These are phyloP conservation scores for Remersonia thermophila DNA, from an alignment of 2,329 filamentous ascomycete genomes.

Conservation along the genomic window DNA sequence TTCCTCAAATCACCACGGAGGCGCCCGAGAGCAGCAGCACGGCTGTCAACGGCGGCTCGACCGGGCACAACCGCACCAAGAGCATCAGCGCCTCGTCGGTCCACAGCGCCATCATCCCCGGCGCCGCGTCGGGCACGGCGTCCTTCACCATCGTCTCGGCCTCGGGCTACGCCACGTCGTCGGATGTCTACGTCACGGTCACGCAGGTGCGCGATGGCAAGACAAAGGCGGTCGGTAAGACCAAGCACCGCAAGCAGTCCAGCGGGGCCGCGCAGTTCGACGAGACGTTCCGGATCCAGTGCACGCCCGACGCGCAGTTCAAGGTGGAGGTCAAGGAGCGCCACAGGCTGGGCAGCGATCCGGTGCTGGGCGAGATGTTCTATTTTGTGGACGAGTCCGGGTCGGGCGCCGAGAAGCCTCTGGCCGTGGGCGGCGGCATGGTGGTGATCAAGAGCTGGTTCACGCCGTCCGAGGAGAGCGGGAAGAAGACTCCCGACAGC, in stretches of 20 bases:
- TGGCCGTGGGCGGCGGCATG: conserved; percentile 60
- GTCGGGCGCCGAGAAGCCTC: conserved; percentile 54
- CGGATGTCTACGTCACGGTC: conserved; percentile 68
- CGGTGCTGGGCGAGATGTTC: conserved; percentile 70
- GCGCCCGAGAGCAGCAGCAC: conserved; percentile 18
- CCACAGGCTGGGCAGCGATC: conserved; percentile 70
- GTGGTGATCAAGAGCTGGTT: conserved; percentile 69
- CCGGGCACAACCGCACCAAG: conserved; percentile 37
- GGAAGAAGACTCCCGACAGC: conserved; percentile 17
- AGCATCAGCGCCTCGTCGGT: conserved; percentile 55
- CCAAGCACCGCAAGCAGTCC: conserved; percentile 71
- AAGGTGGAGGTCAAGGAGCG: conserved; percentile 77
- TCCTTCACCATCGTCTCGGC: conserved; percentile 71
- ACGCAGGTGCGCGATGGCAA: conserved; percentile 51
- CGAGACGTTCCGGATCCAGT: conserved; percentile 66
- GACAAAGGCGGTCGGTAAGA: conserved; percentile 77
- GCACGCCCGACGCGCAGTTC: conserved; percentile 75
- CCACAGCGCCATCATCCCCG: conserved; percentile 48
- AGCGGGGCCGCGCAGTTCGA: conserved; percentile 56
- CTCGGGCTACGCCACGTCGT: conserved; percentile 59
- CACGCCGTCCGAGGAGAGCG: conserved; percentile 25
- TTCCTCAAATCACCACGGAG: conserved; percentile 30
- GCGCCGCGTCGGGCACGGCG: conserved; percentile 54
- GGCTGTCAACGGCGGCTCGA: conserved; percentile 21
- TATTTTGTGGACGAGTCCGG: conserved; percentile 84